These are phyloP conservation scores for Bocquillonia castaneifolia DNA, from an alignment of 441 rosid genomes.

Conservation along the genomic window DNA sequence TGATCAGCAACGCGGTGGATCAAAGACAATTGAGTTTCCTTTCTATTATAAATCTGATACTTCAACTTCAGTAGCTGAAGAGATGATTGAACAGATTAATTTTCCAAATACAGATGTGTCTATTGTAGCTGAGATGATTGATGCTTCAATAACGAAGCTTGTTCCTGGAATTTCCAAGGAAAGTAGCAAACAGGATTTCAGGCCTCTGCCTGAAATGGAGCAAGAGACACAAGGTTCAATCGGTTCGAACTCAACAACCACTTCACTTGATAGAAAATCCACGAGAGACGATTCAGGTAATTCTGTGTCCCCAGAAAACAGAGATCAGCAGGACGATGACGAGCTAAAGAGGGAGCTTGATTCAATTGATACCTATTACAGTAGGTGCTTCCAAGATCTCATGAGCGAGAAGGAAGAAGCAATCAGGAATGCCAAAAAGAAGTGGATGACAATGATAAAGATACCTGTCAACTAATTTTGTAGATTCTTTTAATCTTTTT, in stretches of 20 bases:
- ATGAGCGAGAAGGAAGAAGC: slow-evolving; percentile 47
- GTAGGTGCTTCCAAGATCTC: slow-evolving; percentile 45
- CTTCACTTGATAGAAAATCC: slow-evolving; percentile 27
- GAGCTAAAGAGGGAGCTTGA: slow-evolving; percentile 45
- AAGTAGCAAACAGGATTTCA: slow-evolving; percentile 16
- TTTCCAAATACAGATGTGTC: slow-evolving; percentile 44
- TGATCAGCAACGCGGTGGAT: slow-evolving; percentile 42
- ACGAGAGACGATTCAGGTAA: slow-evolving; percentile 29
- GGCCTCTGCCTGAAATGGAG: slow-evolving; percentile 24
- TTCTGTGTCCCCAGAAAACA: slow-evolving; percentile 29
- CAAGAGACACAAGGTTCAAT: no score
- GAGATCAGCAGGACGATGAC: slow-evolving; percentile 23
- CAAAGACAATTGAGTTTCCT: slow-evolving; percentile 47
- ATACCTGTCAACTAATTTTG: neutral
- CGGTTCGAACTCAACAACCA: no score
- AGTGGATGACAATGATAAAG: slow-evolving; percentile 41
- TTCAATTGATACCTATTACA: slow-evolving; percentile 38
- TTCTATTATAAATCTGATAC: slow-evolving; percentile 64
- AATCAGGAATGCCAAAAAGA: slow-evolving; percentile 38
- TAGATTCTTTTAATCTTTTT: neutral
- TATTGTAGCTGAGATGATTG: slow-evolving; percentile 55
- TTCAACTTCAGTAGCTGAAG: slow-evolving; percentile 45
- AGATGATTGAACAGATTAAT: slow-evolving; percentile 67
- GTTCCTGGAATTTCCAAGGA: slow-evolving; percentile 27
- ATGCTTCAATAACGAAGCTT: slow-evolving; percentile 46